Evolutionary conservation across 352 stramenopile genomes (phyloP), one percentile per base, ranked within the genome.

Genomic region (Phytopythium delawarense): DNA sequence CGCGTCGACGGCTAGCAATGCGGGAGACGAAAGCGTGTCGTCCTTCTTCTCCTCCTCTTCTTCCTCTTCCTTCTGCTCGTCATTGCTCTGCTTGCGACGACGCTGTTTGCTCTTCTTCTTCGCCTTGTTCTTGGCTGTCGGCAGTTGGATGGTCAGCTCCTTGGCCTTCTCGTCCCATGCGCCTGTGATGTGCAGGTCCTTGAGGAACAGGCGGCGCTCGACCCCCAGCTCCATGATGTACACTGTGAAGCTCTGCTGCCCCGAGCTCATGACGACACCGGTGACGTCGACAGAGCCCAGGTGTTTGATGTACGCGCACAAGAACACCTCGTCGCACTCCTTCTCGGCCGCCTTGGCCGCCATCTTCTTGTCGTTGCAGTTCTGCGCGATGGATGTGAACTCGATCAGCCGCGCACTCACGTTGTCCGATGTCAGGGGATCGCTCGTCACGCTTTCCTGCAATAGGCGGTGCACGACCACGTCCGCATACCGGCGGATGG

Each of bases 401-500:
- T 78, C 69, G 21, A 66, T 54, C 61, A 85, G 77, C 13, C 76
- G 67, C 13, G 62, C 23, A 13, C 73, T 59, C 8, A 74, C 62
- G 9, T 74, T 61, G 16, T 42, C 30, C 9, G 46, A 16, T 25
- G 15, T 12, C 1, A 7, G 3, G 34, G 46, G 5, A 8, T 8
- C 46, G 23, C 23, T 55, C 21, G 51, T 45, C 13, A 90, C 49
- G 42, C 78, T 88, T 44, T 85, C 74, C 52, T 88, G 75, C 35
- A 94, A 63, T 23, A 92, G 46, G 1, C 82, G 79, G 39, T 94
- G 84, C 16, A 94, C 84, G n/a, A 89, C 78, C 42, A 94, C 81
- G 35, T 94, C 87, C 0, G 87, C 84, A 67, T 98, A 99, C 52
- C 96, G 80, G 45, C 96, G 82, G 79, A 99, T 99, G 1, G 97